Base-by-base conservation (phyloP, 1,139 yeast species). In the Wickerhamomyces sp. region DNA sequence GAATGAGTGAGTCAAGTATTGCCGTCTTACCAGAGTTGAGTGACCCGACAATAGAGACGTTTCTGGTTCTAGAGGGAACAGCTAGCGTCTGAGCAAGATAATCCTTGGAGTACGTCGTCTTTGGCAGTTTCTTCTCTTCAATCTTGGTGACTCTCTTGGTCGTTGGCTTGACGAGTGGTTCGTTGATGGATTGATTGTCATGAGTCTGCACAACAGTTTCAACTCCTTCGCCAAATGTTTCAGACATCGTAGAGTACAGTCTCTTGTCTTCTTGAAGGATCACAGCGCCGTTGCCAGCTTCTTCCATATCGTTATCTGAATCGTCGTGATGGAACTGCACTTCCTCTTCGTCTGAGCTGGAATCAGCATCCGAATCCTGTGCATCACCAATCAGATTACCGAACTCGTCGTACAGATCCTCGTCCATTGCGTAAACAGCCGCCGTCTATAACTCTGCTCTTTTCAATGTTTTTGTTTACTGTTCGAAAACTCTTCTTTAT, bases 21-120 rank as follows among this genome's bases (percentile, higher is more conserved):
- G 87, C 68, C 0, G 97, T 84, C 59, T 93, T 91, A 3, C 99
- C 98, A n/a, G 85, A 77, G 49, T 86, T 86, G 3, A 84, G 54
- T 33, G 78, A 75, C 0, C 98, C 98, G n/a, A 81, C 75, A 1
- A 93, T 45, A 0, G 91, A 84, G n/a, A 89, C 62, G 55, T 84
- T 89, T 38, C 95, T 69, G 18, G 82, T 69, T 46, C 83, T 76
- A 13, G 77, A 78, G 0, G 95, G 88, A 1, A 74, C 49, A 3
- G 57, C 48, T 59, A 78, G 61, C 32, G 75, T 52, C 10, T 66
- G 61, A 5, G 66, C 46, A 65, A 83, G 69, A 50, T 78, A 91
- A 9, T 75, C 74, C 38, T 86, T 70, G 4, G 85, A 73, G 49
- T 78, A 88, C 1, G 56, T 57, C 0, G 82, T 70, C 26, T 61